These are phyloP conservation scores for Penicillium longicatenatum DNA, from an alignment of 495 filamentous ascomycete species.

Conservation along the genomic window DNA sequence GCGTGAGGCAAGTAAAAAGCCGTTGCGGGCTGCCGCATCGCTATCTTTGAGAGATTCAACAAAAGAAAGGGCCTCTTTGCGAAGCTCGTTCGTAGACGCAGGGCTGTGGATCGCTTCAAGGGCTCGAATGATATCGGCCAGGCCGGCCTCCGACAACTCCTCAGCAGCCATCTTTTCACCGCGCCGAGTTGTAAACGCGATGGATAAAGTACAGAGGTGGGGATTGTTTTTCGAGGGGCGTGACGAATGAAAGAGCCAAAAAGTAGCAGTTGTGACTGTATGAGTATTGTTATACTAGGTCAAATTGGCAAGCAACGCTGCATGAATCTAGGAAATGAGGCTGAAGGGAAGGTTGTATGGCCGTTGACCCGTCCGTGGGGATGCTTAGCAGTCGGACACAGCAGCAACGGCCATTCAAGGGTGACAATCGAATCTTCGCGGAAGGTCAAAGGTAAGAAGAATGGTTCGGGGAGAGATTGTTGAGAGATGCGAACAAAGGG, in stretches of 20 bases:
- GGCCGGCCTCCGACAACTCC: slow-evolving; percentile 43
- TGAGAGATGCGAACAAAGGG: not conserved
- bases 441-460: not conserved
- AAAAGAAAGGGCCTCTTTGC: slow-evolving; percentile 77
- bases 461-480: not conserved
- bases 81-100: slow-evolving; percentile 77
- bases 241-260: not conserved
- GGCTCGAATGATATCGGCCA: slow-evolving; percentile 70
- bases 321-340: not conserved
- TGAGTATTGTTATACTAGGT: not conserved
- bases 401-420: slow-evolving; percentile 31
- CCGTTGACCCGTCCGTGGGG: slow-evolving; percentile 27
- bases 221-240: not conserved
- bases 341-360: slow-evolving; percentile 16
- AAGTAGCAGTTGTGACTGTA: not conserved
- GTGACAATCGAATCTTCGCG: slow-evolving; percentile 3
- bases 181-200: slow-evolving; percentile 9
- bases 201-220: not conserved
- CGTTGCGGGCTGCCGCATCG: slow-evolving; percentile 76
- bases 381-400: slow-evolving; percentile 29
- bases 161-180: slow-evolving; percentile 40
- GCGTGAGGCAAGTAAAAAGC: slow-evolving; percentile 80
- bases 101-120: slow-evolving; percentile 84
- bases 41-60: slow-evolving; percentile 81
- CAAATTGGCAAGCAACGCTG: not conserved